Evolutionary conservation across 768 basidiomycete genomes (phyloP).

Genomic region (Suillus decipiens): DNA sequence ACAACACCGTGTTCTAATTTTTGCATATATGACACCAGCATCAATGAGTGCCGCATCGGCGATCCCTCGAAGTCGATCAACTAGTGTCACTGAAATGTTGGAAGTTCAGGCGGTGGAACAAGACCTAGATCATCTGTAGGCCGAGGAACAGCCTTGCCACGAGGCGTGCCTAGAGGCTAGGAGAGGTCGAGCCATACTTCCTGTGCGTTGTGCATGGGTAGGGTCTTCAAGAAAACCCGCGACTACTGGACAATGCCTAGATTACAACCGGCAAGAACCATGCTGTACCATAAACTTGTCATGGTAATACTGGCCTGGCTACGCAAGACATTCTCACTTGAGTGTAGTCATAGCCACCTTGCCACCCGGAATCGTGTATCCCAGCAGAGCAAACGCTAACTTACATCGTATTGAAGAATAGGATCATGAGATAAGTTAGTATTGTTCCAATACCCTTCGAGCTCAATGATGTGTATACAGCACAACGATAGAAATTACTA

Average conservation of each 20-base stretch:
- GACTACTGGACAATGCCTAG: not conserved
- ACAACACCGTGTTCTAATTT: not conserved
- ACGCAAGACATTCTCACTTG: not conserved
- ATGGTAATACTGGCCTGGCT: not conserved
- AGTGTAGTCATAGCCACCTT: not conserved
- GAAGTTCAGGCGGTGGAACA: constrained; percentile 19
- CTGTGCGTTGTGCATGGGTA: not conserved
- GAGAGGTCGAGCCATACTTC: constrained; percentile 19
- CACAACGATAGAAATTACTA: no score
- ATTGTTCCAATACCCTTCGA: not conserved
- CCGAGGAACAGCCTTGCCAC: constrained; percentile 27
- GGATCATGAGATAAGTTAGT: not conserved
- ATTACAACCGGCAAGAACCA: not conserved
- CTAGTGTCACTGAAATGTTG: constrained; percentile 29
- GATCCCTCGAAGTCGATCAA: constrained; percentile 25
- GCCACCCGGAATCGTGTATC: not conserved
- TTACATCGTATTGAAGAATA: not conserved
- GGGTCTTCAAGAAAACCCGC: not conserved
- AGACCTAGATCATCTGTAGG: constrained; percentile 26
- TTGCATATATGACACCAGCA: constrained; percentile 11
- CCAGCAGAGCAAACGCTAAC: not conserved
- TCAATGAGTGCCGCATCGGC: constrained; percentile 15
- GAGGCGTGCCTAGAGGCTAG: constrained; percentile 29
- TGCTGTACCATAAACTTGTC: not conserved
- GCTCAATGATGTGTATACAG: not conserved